These are phyloP conservation scores for Cordyceps tenuipes DNA, from an alignment of 2,329 filamentous ascomycete genomes.

Conservation along the genomic window DNA sequence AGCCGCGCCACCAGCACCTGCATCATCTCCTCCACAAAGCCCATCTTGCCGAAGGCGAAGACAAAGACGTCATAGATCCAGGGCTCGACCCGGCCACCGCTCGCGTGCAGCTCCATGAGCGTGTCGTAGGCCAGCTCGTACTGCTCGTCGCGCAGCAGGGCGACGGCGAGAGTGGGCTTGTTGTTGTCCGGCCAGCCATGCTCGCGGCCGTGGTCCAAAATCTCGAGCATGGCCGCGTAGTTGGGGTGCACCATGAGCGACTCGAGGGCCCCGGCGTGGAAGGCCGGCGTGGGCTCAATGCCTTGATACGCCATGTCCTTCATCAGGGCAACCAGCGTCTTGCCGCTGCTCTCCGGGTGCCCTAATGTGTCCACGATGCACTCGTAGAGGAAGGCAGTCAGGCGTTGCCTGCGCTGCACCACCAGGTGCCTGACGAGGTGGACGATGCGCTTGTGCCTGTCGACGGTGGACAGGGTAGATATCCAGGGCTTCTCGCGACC, in stretches of 20 bases:
- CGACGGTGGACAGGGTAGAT: constrained; percentile 14
- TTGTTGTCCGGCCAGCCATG: constrained; percentile 55
- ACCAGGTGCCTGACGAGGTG: constrained; percentile 51
- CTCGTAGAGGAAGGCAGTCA: constrained; percentile 58
- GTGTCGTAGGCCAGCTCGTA: constrained; percentile 71
- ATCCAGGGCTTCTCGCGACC: constrained; percentile 13
- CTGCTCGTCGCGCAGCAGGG: constrained; percentile 71
- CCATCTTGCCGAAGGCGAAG: constrained; percentile 60
- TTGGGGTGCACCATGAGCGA: constrained; percentile 78
- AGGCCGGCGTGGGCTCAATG: constrained; percentile 54
- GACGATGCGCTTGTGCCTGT: constrained; percentile 23
- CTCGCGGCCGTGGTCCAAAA: constrained; percentile 66
- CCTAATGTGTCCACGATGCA: constrained; percentile 66
- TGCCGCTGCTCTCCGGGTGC: constrained; percentile 57
- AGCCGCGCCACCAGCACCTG: constrained; percentile 54
- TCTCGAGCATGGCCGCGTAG: constrained; percentile 62
- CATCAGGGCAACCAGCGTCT: constrained; percentile 54
- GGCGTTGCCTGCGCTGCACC: constrained; percentile 41
- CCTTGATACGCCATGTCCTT: constrained; percentile 59
- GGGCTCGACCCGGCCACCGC: constrained; percentile 45
- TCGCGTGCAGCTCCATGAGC: constrained; percentile 56
- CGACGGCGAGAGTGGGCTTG: constrained; percentile 60
- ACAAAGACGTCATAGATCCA: constrained; percentile 79
- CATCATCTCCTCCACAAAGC: constrained; percentile 71
- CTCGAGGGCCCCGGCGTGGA: constrained; percentile 65